Conservation (phyloP, 1,139 yeast genomes). For the Yamadazyma aaseri region DNA sequence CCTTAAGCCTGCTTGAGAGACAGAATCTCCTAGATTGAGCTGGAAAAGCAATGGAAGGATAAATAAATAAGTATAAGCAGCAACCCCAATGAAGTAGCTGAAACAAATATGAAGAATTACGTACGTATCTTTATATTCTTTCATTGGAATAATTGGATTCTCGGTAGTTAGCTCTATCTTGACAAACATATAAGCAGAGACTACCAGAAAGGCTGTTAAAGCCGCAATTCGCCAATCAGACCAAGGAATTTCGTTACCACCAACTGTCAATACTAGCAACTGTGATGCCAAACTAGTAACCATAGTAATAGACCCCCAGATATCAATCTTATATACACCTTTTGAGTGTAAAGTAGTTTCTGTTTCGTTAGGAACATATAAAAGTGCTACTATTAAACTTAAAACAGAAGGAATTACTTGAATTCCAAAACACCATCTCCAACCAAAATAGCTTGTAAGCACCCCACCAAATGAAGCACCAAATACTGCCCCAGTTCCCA, state of each 20-base stretch:
- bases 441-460: constrained; percentile 19
- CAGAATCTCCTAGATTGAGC: constrained; percentile 25
- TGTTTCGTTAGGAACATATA: constrained; percentile 18
- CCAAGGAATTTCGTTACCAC: constrained; percentile 24
- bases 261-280: constrained; percentile 26
- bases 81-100: constrained; percentile 37
- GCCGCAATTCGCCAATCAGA: constrained; percentile 9
- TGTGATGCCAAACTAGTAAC: constrained; percentile 27
- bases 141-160: constrained; percentile 36
- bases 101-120: constrained; percentile 25
- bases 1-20: constrained; percentile 29
- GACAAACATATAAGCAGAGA: constrained; percentile 10
- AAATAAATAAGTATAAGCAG: constrained; percentile 37
- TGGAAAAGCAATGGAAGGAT: constrained; percentile 40
- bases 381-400: constrained; percentile 20
- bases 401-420: constrained; percentile 18
- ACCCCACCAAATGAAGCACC: constrained; percentile 29
- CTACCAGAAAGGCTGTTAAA: constrained; percentile 12
- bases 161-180: constrained; percentile 28
- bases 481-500: constrained; percentile 24
- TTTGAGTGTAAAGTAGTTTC: not conserved
- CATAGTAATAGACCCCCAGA: constrained; percentile 20
- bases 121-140: constrained; percentile 22
- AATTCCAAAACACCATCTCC: constrained; percentile 29
- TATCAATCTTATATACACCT: constrained; percentile 16